Evolutionary conservation across 1,284 basidiomycete species (phyloP).

Genomic region (Microbotryum violaceum): DNA sequence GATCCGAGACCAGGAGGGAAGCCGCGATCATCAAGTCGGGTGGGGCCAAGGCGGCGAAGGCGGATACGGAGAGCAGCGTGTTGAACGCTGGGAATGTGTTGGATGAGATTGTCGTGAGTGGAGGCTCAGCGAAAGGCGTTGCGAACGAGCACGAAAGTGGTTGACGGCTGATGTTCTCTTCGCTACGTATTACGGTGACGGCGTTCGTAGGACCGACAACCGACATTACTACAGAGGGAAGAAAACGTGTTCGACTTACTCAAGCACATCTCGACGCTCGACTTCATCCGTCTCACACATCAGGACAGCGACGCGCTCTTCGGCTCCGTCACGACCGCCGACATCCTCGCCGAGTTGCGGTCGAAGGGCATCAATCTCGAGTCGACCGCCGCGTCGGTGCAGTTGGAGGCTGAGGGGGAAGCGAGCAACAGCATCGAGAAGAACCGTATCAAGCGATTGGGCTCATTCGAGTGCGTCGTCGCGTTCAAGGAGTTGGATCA

Average conservation of each 20-base stretch:
- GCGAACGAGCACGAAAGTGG: too few relatives aligned
- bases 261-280: too few relatives aligned
- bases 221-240: too few relatives aligned
- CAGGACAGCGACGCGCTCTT: conserved; percentile 17
- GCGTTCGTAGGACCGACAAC: too few relatives aligned
- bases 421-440: conserved; percentile 8
- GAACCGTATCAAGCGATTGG: conserved; percentile 23
- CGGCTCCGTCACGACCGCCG: conserved; percentile 22
- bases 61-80: conserved; percentile 35
- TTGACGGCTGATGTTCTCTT: too few relatives aligned
- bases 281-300: too few relatives aligned
- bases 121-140: too few relatives aligned
- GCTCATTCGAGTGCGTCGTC: conserved; percentile 12
- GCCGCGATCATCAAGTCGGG: conserved; percentile 40
- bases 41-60: conserved; percentile 35
- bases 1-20: conserved; percentile 12
- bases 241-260: too few relatives aligned
- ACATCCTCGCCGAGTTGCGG: conserved; percentile 11
- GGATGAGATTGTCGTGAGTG: neutral
- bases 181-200: too few relatives aligned
- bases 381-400: conserved; percentile 5
- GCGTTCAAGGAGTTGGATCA: conserved; percentile 8
- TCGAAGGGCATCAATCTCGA: conserved; percentile 5
- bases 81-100: conserved; percentile 31
- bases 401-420: conserved; percentile 7